Percentiles rank a stretch among this genome's conserved stretches.
These are phyloP conservation scores for Suhomyces coccinellae DNA, from an alignment of 1,139 yeast genomes.

Conservation along the genomic window DNA sequence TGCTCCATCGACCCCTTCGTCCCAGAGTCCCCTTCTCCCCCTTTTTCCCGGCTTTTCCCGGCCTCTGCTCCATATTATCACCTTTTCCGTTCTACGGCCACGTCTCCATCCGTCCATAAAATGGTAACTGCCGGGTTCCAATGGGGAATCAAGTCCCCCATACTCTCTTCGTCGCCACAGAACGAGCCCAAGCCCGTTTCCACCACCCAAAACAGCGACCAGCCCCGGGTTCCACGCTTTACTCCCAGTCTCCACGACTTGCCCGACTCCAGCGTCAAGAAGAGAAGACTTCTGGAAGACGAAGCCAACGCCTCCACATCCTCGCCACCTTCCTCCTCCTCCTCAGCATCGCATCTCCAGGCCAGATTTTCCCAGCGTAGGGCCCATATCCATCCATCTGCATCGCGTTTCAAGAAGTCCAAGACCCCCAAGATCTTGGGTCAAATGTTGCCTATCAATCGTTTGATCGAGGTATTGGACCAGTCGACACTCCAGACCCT, in stretches of 20 bases:
- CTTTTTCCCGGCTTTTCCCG: not conserved
- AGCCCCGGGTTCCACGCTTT: conserved; percentile 17
- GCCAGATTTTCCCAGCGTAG: conserved; percentile 10
- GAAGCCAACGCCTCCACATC: conserved; percentile 7
- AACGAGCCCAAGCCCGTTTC: not conserved
- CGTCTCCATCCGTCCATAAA: not conserved
- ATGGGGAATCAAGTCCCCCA: conserved; percentile 30
- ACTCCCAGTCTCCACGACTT: conserved; percentile 14
- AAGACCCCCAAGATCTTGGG: conserved; percentile 49
- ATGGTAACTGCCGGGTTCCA: conserved; percentile 38
- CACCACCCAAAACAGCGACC: conserved; percentile 1
- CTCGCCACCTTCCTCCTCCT: not conserved
- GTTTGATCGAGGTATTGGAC: conserved; percentile 70
- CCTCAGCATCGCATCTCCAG: conserved; percentile 8
- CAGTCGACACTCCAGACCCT: conserved; percentile 53
- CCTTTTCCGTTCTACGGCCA: not conserved
- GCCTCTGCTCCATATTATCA: not conserved
- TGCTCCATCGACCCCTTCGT: not conserved
- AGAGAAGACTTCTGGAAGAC: conserved; percentile 21
- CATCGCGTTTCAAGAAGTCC: conserved; percentile 28
- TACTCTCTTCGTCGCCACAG: conserved; percentile 4
- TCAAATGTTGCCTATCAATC: conserved; percentile 53
- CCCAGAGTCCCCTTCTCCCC: not conserved
- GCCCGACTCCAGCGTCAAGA: conserved; percentile 9
- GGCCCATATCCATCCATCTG: conserved; percentile 1